These are phyloP conservation scores for Verticillium longisporum DNA, from an alignment of 2,329 filamentous ascomycete species.

Conservation along the genomic window DNA sequence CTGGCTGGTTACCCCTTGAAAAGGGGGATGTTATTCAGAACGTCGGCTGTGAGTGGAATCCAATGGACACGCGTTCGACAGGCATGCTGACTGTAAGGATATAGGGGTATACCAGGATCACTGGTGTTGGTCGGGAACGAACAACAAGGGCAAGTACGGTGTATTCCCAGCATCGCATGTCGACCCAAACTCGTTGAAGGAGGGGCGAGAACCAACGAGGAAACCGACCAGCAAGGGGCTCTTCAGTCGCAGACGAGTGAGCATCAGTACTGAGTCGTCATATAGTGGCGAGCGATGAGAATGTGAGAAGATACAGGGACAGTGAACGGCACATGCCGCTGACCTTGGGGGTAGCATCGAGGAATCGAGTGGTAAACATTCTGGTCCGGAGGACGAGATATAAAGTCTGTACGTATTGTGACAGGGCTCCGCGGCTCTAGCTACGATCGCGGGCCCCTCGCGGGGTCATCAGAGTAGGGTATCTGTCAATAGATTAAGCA, in stretches of 20 bases:
- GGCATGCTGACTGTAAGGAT: not conserved
- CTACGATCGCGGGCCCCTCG: not conserved
- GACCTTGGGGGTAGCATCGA: not conserved
- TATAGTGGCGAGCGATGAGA: not conserved
- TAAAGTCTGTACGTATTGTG: too few relatives aligned
- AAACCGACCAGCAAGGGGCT: not conserved
- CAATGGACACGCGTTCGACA: not conserved
- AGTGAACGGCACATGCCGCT: not conserved
- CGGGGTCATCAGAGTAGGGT: not conserved
- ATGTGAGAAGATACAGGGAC: too few relatives aligned
- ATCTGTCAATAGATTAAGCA: not conserved
- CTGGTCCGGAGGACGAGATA: not conserved
- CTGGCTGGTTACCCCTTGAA: slow-evolving; percentile 22
- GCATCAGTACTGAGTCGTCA: slow-evolving; percentile 1
- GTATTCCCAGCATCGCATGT: slow-evolving; percentile 31
- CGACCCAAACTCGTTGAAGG: slow-evolving; percentile 15
- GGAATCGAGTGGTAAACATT: not conserved
- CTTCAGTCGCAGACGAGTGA: not conserved
- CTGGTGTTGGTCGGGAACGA: slow-evolving; percentile 34
- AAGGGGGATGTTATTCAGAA: slow-evolving; percentile 45
- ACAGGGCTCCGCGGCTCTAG: not conserved
- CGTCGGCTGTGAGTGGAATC: slow-evolving; percentile 22
- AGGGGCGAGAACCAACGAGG: not conserved
- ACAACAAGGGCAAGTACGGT: slow-evolving; percentile 28
- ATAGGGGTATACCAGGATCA: slow-evolving; percentile 25